phyloP scores from a whole-genome alignment of 176 grass and related monocot species.

The Oryza rufipogon region DNA sequence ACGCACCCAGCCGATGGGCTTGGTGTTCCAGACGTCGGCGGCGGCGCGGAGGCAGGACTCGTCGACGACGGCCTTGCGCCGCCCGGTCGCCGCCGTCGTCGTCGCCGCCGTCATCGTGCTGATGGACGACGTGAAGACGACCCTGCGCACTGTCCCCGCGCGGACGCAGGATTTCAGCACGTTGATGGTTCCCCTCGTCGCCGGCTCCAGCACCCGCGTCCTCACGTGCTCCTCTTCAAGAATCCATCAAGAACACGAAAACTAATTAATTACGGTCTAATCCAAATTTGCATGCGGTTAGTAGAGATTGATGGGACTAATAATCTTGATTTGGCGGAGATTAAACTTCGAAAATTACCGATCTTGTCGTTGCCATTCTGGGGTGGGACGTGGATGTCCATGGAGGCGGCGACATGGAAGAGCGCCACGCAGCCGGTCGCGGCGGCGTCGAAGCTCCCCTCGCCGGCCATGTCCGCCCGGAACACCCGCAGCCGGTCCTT shows the following conservation, averaged over 20 bases:
- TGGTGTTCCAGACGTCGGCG: conserved; percentile 62
- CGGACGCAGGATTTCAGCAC: conserved; percentile 68
- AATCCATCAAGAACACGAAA: not conserved
- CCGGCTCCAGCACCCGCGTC: conserved; percentile 62
- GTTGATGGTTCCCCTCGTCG: conserved; percentile 66
- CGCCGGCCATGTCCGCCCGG: conserved; percentile 75
- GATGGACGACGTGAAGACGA: conserved; percentile 90
- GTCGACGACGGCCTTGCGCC: conserved; percentile 56
- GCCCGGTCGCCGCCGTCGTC: conserved; percentile 17
- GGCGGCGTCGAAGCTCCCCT: conserved; percentile 78
- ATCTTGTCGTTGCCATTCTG: conserved; percentile 35
- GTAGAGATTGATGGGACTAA: not conserved
- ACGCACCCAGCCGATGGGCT: conserved; percentile 78
- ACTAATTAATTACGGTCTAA: not conserved
- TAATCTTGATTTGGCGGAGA: not conserved
- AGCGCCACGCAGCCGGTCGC: conserved; percentile 50
- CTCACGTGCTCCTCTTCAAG: conserved; percentile 65
- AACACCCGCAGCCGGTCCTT: conserved; percentile 52
- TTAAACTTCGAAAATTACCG: conserved; percentile 39
- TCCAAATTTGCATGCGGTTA: not conserved
- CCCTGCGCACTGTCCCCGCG: conserved; percentile 51
- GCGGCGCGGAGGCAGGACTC: conserved; percentile 60
- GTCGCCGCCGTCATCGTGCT: conserved; percentile 62
- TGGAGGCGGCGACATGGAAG: conserved; percentile 91
- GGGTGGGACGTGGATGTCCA: conserved; percentile 64